These are phyloP conservation scores for Fusarium graminum DNA, from an alignment of 2,329 filamentous ascomycete species.

Conservation along the genomic window DNA sequence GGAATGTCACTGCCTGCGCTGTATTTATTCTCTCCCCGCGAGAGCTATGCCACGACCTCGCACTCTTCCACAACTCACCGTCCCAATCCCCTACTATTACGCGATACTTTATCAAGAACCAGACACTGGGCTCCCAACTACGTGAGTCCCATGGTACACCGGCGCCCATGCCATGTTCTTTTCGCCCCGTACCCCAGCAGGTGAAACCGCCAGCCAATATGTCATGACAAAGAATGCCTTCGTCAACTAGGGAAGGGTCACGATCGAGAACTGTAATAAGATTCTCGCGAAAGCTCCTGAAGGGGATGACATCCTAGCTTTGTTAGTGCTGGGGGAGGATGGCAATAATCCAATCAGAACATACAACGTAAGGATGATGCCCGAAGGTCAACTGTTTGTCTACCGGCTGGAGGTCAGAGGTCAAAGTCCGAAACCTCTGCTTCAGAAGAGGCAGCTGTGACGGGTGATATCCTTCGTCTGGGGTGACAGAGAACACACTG, in stretches of 20 bases:
- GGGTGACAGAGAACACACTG: constrained; percentile 52
- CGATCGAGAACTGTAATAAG: constrained; percentile 45
- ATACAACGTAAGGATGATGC: constrained; percentile 54
- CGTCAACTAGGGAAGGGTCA: constrained; percentile 51
- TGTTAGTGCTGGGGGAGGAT: constrained; percentile 21
- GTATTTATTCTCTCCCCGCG: constrained; percentile 45
- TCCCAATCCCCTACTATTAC: constrained; percentile 54
- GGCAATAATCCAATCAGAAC: background rate
- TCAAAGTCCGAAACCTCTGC: constrained; percentile 43
- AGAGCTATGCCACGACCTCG: constrained; percentile 50
- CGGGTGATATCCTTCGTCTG: constrained; percentile 42
- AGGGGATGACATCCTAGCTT: constrained; percentile 53
- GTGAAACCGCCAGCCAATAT: constrained; percentile 53
- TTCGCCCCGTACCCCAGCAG: constrained; percentile 55
- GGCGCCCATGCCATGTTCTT: constrained; percentile 49
- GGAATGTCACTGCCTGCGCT: constrained; percentile 7
- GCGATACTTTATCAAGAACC: constrained; percentile 60
- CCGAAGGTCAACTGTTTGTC: constrained; percentile 52
- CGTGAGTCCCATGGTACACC: constrained; percentile 60
- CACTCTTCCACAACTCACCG: constrained; percentile 54
- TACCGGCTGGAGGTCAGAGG: constrained; percentile 51
- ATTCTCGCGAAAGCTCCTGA: constrained; percentile 51
- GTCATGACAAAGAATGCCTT: constrained; percentile 55
- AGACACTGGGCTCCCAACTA: constrained; percentile 60
- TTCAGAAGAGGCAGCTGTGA: constrained; percentile 45